Evolutionary conservation across 352 stramenopile species (phyloP), one percentile per base, ranked within the genome.

Genomic region (Phytophthora kernoviae): DNA sequence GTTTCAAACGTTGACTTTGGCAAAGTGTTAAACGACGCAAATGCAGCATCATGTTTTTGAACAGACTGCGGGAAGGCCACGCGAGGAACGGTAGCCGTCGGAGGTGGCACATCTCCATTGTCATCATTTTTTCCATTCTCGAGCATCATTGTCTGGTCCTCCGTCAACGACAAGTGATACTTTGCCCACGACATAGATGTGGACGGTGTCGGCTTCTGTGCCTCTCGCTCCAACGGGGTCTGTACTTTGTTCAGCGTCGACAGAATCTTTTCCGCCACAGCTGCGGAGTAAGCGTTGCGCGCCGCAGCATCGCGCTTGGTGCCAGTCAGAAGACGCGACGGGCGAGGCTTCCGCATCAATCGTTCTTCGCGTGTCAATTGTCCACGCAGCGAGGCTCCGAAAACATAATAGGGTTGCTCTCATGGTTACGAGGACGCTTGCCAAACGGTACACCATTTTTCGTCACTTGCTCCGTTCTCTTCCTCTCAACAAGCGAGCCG

Each of bases 151-250:
- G 24, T 63, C 8, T 75, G 37, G 17, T 72, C 59, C 4, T 87
- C 74, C 7, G 70, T 58, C 20, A 91, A 20, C 5, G 87, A 78
- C 9, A 93, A 58, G n/a, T 93, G 79, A 52, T 93, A 91, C 52
- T 94, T 96, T 1, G 82, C 81, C 87, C 87, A 96, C 10, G 85
- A 93, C 62, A 92, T 58, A 24, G 85, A 91, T 26, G 81, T 92
- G 10, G 81, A 89, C 12, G 82, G 81, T 20, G 77, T 88, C 11
- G 87, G 87, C 46, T 94, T 92, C 45, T 80, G 75, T 0, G 79
- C 69, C 62, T 93, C 83, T 26, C 70, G 68, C 32, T 88, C 78
- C n/a, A 96, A 51, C 22, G 87, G 87, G 21, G 74, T 90, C 59
- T 96, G 79, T 26, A 94, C 70, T 60, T 91, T 92, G 58, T 91